Conservation (phyloP, 1,284 basidiomycete genomes). For the Irpex sp. region DNA sequence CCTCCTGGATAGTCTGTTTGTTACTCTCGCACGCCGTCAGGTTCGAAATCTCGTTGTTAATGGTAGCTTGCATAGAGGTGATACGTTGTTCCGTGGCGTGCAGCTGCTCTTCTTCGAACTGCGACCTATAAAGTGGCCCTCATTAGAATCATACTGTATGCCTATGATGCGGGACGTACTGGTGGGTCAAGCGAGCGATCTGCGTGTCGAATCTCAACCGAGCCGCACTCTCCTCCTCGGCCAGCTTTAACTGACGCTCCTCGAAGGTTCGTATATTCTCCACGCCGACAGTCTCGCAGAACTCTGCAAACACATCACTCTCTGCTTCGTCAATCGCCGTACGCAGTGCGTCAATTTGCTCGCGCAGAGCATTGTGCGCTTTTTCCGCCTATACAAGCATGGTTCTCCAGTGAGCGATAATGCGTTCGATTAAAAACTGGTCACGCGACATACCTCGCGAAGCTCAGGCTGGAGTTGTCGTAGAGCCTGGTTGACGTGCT, state of each 20-base stretch:
- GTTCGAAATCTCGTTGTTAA: conserved; percentile 51
- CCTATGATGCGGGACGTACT: conserved; percentile 45
- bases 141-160: background rate
- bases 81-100: conserved; percentile 61
- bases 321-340: conserved; percentile 71
- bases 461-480: conserved; percentile 63
- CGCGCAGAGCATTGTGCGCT: conserved; percentile 46
- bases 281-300: conserved; percentile 82
- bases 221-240: conserved; percentile 83
- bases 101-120: conserved; percentile 77
- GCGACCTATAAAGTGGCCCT: conserved; percentile 41
- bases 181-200: conserved; percentile 81
- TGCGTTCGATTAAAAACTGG: background rate
- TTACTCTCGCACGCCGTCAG: conserved; percentile 53
- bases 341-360: conserved; percentile 53
- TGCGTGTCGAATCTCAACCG: conserved; percentile 83
- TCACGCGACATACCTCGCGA: conserved; percentile 44
- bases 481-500: conserved; percentile 68
- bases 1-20: conserved; percentile 53
- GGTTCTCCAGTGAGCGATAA: background rate
- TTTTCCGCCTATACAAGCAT: conserved; percentile 40
- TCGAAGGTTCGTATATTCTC: conserved; percentile 91
- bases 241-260: conserved; percentile 83
- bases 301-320: conserved; percentile 72
- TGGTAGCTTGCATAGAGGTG: conserved; percentile 45